Evolutionary conservation across 1,139 yeast species (phyloP).

Genomic region (Lodderomyces elongisporus): DNA sequence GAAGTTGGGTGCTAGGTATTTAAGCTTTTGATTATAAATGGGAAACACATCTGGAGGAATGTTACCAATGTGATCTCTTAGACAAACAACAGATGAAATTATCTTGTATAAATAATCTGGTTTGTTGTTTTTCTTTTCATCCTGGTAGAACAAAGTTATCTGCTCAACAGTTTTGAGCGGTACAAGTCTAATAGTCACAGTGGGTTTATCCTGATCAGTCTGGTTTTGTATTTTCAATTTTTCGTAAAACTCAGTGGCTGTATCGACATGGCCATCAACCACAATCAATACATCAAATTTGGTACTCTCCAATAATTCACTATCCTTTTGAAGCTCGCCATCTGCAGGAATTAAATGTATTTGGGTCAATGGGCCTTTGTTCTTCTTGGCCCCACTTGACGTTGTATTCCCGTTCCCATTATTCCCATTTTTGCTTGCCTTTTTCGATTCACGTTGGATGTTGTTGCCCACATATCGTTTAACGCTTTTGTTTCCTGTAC

Average conservation of each 20-base stretch:
- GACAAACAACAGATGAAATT: conserved; percentile 77
- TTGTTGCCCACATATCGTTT: conserved; percentile 62
- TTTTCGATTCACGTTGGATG: conserved; percentile 34
- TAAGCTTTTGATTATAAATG: conserved; percentile 62
- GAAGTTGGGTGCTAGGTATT: conserved; percentile 57
- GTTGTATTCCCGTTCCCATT: conserved; percentile 4
- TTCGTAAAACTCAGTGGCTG: conserved; percentile 24
- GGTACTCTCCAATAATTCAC: conserved; percentile 19
- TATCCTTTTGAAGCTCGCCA: conserved; percentile 28
- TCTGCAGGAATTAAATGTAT: conserved; percentile 45
- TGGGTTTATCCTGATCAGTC: conserved; percentile 15
- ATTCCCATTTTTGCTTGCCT: conserved; percentile 15
- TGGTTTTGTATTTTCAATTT: conserved; percentile 31
- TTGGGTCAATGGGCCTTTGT: conserved; percentile 14
- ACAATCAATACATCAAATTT: conserved; percentile 62
- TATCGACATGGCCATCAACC: conserved; percentile 66
- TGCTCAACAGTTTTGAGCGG: conserved; percentile 85
- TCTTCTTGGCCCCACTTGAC: background rate
- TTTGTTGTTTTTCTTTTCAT: conserved; percentile 23
- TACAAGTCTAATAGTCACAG: conserved; percentile 64
- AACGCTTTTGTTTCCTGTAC: conserved; percentile 50
- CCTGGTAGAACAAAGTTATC: conserved; percentile 37
- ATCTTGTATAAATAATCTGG: conserved; percentile 55
- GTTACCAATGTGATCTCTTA: conserved; percentile 79
- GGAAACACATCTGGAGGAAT: conserved; percentile 79